These are phyloP conservation scores for Gonapodya prolifera DNA, from an alignment of 192 early-diverging fungal species.

Conservation along the genomic window DNA sequence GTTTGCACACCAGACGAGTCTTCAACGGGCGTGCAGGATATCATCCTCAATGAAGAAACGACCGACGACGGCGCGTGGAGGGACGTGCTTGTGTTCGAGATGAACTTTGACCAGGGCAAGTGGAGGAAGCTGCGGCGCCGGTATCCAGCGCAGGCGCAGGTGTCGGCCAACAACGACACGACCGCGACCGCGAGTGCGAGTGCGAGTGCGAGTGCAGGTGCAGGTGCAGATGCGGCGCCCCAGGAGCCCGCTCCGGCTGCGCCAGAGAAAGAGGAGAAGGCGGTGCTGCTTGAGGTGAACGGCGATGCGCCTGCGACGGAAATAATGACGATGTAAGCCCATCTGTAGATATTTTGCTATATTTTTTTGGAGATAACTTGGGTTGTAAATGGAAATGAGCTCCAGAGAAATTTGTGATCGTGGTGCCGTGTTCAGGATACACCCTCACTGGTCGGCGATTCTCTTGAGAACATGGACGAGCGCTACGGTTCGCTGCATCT, in stretches of 20 bases:
- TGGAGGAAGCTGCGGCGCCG: slow-evolving; percentile 2
- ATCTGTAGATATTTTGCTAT: neutral
- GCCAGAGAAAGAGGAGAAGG: neutral
- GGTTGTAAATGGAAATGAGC: no score
- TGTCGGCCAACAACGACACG: neutral
- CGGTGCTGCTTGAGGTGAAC: no score
- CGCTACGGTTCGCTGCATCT: neutral
- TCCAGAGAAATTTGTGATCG: neutral
- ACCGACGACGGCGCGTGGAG: neutral
- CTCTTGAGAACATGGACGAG: neutral
- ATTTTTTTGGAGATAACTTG: neutral
- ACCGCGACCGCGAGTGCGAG: neutral
- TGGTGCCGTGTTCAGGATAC: neutral
- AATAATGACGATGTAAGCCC: neutral
- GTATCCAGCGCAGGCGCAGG: neutral
- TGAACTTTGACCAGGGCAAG: slow-evolving; percentile 1
- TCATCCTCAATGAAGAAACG: neutral
- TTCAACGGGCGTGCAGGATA: neutral
- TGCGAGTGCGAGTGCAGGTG: no score
- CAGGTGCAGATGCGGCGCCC: no score
- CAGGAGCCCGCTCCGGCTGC: no score
- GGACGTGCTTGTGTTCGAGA: neutral
- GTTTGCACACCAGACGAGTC: neutral
- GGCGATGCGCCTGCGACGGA: neutral
- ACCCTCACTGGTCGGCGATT: neutral